phyloP scores from a whole-genome alignment of 2,329 filamentous ascomycete genomes.

The Clonostachys chloroleuca region DNA sequence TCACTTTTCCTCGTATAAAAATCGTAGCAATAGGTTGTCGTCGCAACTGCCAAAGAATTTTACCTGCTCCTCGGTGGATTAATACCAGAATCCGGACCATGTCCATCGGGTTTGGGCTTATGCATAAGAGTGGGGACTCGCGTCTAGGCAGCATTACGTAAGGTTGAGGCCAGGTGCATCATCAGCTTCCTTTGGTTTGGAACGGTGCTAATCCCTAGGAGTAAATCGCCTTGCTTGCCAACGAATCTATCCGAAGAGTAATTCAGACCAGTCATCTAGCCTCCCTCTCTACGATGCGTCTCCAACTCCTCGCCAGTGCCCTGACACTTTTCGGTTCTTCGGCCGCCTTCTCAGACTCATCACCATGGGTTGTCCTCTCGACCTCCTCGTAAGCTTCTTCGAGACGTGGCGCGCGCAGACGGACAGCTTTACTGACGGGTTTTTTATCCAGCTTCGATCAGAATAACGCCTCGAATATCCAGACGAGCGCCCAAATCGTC shows the following conservation, averaged over 20 bases:
- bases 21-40: too few species aligned
- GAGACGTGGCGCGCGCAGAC: too few species aligned
- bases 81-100: too few species aligned
- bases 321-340: slow-evolving; percentile 53
- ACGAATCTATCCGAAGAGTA: too few species aligned
- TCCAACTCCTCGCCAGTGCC: slow-evolving; percentile 43
- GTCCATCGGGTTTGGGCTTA: neutral
- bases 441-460: slow-evolving; percentile 22
- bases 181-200: neutral
- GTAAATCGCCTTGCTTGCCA: neutral
- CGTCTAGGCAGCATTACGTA: slow-evolving; percentile 17
- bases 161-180: slow-evolving; percentile 3
- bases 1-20: too few species aligned
- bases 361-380: slow-evolving; percentile 86
- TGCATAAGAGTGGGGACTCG: slow-evolving; percentile 6
- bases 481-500: slow-evolving; percentile 40
- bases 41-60: too few species aligned
- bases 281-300: slow-evolving; percentile 40
- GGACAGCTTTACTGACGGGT: too few species aligned
- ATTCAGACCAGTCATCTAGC: neutral
- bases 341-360: slow-evolving; percentile 78
- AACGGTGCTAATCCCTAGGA: neutral
- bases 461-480: slow-evolving; percentile 26
- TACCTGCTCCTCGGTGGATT: too few species aligned
- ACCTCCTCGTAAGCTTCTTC: slow-evolving; percentile 63